Conservation (phyloP, 2,329 filamentous ascomycete genomes). For the Fusarium azukiicola region DNA sequence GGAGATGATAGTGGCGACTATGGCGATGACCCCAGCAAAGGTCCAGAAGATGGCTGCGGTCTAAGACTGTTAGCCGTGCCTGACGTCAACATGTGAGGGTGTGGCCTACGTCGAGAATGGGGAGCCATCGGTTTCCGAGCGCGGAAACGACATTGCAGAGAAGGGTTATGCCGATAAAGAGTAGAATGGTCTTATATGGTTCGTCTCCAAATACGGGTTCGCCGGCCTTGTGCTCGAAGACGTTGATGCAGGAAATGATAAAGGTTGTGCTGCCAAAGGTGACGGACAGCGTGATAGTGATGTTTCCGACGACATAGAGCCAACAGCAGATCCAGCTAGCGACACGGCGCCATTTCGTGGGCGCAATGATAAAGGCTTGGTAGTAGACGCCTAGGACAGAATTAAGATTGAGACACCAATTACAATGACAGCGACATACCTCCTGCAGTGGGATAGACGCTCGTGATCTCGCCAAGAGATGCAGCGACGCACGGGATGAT, state of each 20-base stretch:
- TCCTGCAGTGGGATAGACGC: constrained; percentile 37
- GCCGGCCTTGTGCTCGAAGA: constrained; percentile 71
- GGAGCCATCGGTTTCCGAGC: constrained; percentile 84
- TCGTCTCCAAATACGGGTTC: constrained; percentile 77
- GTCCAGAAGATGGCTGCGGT: constrained; percentile 89
- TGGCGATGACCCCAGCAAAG: constrained; percentile 84
- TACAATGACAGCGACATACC: not conserved
- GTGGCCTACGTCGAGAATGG: constrained; percentile 78
- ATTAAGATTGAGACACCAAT: not conserved
- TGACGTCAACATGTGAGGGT: not conserved
- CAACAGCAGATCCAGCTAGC: constrained; percentile 86
- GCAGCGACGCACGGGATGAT: constrained; percentile 35
- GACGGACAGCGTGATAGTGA: constrained; percentile 84
- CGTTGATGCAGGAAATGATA: constrained; percentile 82
- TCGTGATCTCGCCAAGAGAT: constrained; percentile 38
- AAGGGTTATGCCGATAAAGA: constrained; percentile 85
- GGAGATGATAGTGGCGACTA: constrained; percentile 80
- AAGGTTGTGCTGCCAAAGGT: constrained; percentile 85
- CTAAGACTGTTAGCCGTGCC: constrained; percentile 57
- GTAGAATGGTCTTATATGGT: constrained; percentile 74
- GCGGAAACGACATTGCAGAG: constrained; percentile 83
- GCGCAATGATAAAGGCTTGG: constrained; percentile 87
- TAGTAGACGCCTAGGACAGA: constrained; percentile 79
- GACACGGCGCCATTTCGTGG: constrained; percentile 79
- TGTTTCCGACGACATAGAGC: constrained; percentile 83